phyloP scores from a whole-genome alignment of 2,329 filamentous ascomycete genomes.

The Microcera coccophila region DNA sequence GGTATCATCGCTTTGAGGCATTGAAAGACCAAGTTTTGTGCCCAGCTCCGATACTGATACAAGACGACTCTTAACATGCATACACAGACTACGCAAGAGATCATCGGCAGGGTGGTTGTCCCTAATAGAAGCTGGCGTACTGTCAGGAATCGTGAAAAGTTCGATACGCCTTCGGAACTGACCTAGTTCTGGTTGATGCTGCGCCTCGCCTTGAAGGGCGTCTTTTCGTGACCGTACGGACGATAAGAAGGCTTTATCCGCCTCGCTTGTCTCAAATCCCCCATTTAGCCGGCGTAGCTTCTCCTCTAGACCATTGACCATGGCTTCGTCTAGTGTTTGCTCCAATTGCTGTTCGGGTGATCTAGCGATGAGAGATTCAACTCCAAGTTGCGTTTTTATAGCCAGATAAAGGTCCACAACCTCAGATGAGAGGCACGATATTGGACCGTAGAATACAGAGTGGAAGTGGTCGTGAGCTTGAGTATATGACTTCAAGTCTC shows the following conservation, averaged over 20 bases:
- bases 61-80: slow-evolving; percentile 33
- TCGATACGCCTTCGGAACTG: slow-evolving; percentile 15
- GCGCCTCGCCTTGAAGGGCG: slow-evolving; percentile 29
- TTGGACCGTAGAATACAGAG: slow-evolving; percentile 41
- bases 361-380: slow-evolving; percentile 49
- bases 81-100: slow-evolving; percentile 33
- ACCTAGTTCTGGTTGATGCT: slow-evolving; percentile 23
- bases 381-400: slow-evolving; percentile 50
- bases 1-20: slow-evolving; percentile 29
- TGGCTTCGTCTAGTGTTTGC: slow-evolving; percentile 52
- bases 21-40: slow-evolving; percentile 33
- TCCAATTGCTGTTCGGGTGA: slow-evolving; percentile 48
- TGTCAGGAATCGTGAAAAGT: slow-evolving; percentile 2
- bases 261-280: slow-evolving; percentile 30
- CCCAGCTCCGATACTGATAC: slow-evolving; percentile 33
- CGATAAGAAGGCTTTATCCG: slow-evolving; percentile 34
- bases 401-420: slow-evolving; percentile 43
- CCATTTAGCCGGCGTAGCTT: slow-evolving; percentile 36
- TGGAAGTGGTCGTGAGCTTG: slow-evolving; percentile 45
- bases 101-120: slow-evolving; percentile 40
- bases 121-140: slow-evolving; percentile 26
- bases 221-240: slow-evolving; percentile 33
- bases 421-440: slow-evolving; percentile 42
- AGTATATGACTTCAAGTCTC: slow-evolving; percentile 36
- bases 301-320: slow-evolving; percentile 54